Evolutionary conservation across 2,329 filamentous ascomycete genomes (phyloP).

Genomic region (Fusarium staphyleae): DNA sequence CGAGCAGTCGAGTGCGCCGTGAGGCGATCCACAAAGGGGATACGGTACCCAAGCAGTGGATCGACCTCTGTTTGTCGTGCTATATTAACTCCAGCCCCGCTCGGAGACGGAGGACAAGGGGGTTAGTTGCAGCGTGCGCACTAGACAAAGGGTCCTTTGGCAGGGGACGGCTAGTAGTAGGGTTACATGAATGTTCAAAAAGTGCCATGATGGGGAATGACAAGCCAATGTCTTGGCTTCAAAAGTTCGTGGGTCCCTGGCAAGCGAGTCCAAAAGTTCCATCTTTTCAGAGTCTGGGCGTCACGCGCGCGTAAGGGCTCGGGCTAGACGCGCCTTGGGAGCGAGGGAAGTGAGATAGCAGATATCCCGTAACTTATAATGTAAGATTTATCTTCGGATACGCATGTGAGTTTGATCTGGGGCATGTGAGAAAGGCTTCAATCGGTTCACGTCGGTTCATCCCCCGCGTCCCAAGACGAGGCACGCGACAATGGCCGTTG

Average conservation of each 20-base stretch:
- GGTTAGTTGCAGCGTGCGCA: neutral
- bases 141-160: conserved; percentile 34
- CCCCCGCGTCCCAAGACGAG: neutral
- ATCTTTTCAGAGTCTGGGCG: neutral
- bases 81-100: too few species aligned
- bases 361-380: too few species aligned
- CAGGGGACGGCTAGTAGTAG: neutral
- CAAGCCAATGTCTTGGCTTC: neutral
- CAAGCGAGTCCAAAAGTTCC: conserved; percentile 26
- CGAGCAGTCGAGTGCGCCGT: neutral
- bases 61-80: neutral
- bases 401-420: too few species aligned
- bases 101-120: neutral
- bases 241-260: conserved; percentile 29
- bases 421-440: neutral
- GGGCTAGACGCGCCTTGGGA: conserved; percentile 8
- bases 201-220: neutral
- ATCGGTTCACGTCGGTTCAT: neutral
- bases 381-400: too few species aligned
- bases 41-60: neutral
- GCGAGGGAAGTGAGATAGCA: neutral
- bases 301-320: conserved; percentile 17
- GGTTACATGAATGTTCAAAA: conserved; percentile 16
- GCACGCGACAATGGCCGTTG: neutral
- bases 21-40: neutral